phyloP scores from a whole-genome alignment of 2,329 filamentous ascomycete genomes.

The Hypomyces perniciosus region DNA sequence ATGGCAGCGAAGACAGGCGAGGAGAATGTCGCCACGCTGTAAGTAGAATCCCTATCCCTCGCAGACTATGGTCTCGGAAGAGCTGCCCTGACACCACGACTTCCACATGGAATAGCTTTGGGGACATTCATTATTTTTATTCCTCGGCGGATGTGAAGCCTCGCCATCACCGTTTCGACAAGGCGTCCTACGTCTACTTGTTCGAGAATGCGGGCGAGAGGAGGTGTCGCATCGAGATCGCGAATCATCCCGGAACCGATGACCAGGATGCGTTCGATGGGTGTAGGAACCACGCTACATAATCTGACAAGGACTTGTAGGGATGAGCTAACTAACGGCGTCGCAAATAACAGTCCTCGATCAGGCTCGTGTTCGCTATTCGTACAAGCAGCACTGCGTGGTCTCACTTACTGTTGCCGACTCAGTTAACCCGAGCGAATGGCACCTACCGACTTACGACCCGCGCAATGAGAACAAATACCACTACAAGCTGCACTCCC shows the following conservation, averaged over 20 bases:
- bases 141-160: constrained; percentile 59
- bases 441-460: constrained; percentile 71
- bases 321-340: constrained; percentile 13
- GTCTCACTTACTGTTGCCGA: constrained; percentile 61
- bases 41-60: constrained; percentile 21
- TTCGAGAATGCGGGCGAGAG: constrained; percentile 66
- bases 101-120: constrained; percentile 50
- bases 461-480: constrained; percentile 70
- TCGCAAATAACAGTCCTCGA: constrained; percentile 51
- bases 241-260: constrained; percentile 66
- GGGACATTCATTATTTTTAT: constrained; percentile 75
- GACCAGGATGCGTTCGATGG: constrained; percentile 77
- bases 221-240: constrained; percentile 66
- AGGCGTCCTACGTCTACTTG: constrained; percentile 72
- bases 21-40: constrained; percentile 48
- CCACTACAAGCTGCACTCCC: constrained; percentile 67
- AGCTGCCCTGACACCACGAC: background rate
- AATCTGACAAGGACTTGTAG: too few relatives aligned
- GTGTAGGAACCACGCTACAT: constrained; percentile 43
- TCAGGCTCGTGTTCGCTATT: constrained; percentile 58
- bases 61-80: background rate
- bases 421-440: constrained; percentile 50
- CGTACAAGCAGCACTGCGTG: constrained; percentile 66
- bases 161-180: constrained; percentile 75
- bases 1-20: constrained; percentile 45